Percentiles rank a stretch among this genome's conserved stretches.
These are phyloP conservation scores for Aspergillus bombycis DNA, from an alignment of 2,329 filamentous ascomycete species.

Conservation along the genomic window DNA sequence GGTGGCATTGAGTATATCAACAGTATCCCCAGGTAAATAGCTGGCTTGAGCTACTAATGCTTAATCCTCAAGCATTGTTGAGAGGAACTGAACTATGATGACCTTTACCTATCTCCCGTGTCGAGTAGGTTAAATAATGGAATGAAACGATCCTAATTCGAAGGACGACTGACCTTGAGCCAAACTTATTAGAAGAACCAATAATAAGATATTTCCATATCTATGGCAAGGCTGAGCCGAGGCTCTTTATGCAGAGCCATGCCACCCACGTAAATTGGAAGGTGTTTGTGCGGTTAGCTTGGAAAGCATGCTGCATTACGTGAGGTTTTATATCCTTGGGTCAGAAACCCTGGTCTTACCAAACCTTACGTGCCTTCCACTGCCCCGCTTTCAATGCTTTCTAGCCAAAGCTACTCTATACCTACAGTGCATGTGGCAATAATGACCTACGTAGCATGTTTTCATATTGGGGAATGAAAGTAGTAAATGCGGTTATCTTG, in stretches of 20 bases:
- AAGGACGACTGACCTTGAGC: background rate
- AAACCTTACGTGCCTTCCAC: too few relatives aligned
- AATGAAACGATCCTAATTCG: background rate
- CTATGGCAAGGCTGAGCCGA: background rate
- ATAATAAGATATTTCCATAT: background rate
- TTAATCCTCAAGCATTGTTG: background rate
- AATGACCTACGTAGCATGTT: background rate
- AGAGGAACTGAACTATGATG: background rate
- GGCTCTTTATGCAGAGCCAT: background rate
- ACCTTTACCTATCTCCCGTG: background rate
- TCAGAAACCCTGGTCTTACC: too few relatives aligned
- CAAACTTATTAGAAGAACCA: background rate
- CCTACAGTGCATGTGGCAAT: too few relatives aligned
- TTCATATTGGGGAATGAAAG: background rate
- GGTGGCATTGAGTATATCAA: slow-evolving; percentile 34
- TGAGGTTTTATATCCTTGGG: background rate
- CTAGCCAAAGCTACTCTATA: too few relatives aligned
- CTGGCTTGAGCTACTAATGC: background rate
- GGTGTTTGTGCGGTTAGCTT: too few relatives aligned
- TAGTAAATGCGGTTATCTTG: background rate
- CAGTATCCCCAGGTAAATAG: slow-evolving; percentile 25
- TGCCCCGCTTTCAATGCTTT: too few relatives aligned
- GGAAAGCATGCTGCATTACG: background rate
- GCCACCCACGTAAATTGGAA: too few relatives aligned
- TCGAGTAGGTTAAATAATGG: background rate